A percentile compares a stretch with the other conserved stretches of the same genome.
Conservation (phyloP, 352 stramenopile species). For the Phytopythium sindhum region DNA sequence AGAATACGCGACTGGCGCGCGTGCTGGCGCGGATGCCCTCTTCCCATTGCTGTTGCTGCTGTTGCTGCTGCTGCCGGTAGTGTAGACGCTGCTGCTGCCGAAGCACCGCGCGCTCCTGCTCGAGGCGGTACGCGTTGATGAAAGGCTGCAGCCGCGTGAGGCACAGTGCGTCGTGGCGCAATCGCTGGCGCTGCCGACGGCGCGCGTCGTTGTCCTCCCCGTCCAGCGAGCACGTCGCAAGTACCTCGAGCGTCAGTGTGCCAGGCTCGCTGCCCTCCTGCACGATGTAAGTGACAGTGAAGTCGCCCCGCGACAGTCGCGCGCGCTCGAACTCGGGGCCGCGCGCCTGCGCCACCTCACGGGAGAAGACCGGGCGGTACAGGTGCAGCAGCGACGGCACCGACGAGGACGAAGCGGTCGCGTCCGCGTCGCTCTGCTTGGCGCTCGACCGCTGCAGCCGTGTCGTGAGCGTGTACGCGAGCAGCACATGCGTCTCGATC, state of each 20-base stretch:
- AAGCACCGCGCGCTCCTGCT: slow-evolving; percentile 16
- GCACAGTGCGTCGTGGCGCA: slow-evolving; percentile 50
- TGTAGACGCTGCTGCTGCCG: slow-evolving; percentile 8
- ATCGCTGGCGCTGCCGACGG: slow-evolving; percentile 36
- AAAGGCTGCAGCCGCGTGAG: slow-evolving; percentile 58
- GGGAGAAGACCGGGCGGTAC: slow-evolving; percentile 42
- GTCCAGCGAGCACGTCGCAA: slow-evolving; percentile 46
- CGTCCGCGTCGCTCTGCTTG: slow-evolving; percentile 23
- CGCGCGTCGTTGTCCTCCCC: slow-evolving; percentile 20
- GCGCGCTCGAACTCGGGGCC: slow-evolving; percentile 36
- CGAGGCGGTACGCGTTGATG: slow-evolving; percentile 37
- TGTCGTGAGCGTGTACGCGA: slow-evolving; percentile 63
- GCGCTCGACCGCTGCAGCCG: slow-evolving; percentile 53
- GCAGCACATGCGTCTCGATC: slow-evolving; percentile 50
- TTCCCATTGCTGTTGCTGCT: slow-evolving; percentile 20
- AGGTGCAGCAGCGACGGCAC: slow-evolving; percentile 67
- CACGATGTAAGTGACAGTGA: slow-evolving; percentile 71
- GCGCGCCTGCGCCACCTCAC: slow-evolving; percentile 23
- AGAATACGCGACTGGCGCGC: slow-evolving; percentile 1
- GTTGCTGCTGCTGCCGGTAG: slow-evolving; percentile 7
- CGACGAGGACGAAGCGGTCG: slow-evolving; percentile 15
- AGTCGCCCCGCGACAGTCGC: slow-evolving; percentile 35
- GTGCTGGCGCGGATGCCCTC: slow-evolving; percentile 10
- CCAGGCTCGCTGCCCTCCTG: slow-evolving; percentile 33
- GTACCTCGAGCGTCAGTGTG: slow-evolving; percentile 58